phyloP scores from a whole-genome alignment of 495 filamentous ascomycete genomes.

The Aspergillus leporis region DNA sequence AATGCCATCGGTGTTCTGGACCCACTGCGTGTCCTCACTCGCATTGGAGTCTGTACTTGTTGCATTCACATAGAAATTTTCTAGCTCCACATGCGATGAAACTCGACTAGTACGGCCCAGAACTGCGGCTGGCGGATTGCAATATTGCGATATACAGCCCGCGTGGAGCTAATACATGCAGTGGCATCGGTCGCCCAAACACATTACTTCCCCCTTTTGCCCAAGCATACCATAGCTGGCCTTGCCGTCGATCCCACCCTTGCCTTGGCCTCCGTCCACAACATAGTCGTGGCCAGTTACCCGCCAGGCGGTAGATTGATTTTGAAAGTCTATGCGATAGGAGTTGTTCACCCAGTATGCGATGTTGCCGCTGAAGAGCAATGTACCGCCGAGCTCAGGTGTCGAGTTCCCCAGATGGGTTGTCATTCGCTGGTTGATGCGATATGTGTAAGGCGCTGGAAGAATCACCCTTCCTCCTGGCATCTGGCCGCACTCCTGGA shows the following conservation, averaged over 20 bases:
- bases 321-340: slow-evolving; percentile 45
- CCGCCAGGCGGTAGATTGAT: slow-evolving; percentile 47
- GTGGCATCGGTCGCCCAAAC: slow-evolving; percentile 41
- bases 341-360: slow-evolving; percentile 47
- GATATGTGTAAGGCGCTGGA: slow-evolving; percentile 33
- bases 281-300: slow-evolving; percentile 45
- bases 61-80: slow-evolving; percentile 47
- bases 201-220: slow-evolving; percentile 36
- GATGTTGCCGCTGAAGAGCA: slow-evolving; percentile 42
- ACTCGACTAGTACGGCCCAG: slow-evolving; percentile 43
- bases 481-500: slow-evolving; percentile 34
- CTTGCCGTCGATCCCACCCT: slow-evolving; percentile 51
- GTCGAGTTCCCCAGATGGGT: slow-evolving; percentile 44
- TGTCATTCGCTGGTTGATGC: slow-evolving; percentile 43
- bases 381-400: slow-evolving; percentile 37
- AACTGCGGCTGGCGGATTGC: slow-evolving; percentile 46
- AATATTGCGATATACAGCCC: background rate
- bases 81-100: slow-evolving; percentile 35
- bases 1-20: slow-evolving; percentile 44
- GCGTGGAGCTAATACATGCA: slow-evolving; percentile 9
- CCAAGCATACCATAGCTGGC: slow-evolving; percentile 46
- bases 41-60: slow-evolving; percentile 24
- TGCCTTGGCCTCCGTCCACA: slow-evolving; percentile 33
- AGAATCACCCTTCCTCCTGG: slow-evolving; percentile 40
- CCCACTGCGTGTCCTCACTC: slow-evolving; percentile 16